phyloP scores from a whole-genome alignment of 148 eudicot genomes.

The Euryodendron excelsum region DNA sequence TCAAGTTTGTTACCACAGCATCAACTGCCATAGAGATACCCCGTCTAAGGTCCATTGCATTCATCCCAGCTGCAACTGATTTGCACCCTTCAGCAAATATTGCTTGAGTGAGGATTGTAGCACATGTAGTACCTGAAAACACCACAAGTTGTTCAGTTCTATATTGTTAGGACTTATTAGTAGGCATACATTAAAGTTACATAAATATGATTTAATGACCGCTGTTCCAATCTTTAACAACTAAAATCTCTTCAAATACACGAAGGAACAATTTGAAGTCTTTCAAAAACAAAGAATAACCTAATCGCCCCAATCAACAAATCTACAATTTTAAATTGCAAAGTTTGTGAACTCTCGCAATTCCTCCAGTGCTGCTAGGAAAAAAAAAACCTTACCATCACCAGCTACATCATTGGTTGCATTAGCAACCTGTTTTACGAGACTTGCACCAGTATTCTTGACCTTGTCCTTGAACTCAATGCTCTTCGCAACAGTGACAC shows the following conservation, averaged over 20 bases:
- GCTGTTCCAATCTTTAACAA: background rate
- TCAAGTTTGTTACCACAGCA: constrained; percentile 60
- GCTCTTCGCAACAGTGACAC: constrained; percentile 65
- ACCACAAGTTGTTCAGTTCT: background rate
- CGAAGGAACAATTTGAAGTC: background rate
- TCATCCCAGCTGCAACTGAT: constrained; percentile 60
- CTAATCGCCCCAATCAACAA: background rate
- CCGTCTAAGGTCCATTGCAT: constrained; percentile 51
- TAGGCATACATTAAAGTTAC: background rate
- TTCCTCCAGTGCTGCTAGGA: background rate
- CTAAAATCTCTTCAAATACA: background rate
- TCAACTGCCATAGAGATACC: constrained; percentile 48
- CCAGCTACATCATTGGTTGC: constrained; percentile 66
- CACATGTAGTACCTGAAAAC: constrained; percentile 53
- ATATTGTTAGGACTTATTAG: background rate
- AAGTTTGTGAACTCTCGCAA: too few species aligned
- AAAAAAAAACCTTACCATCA: constrained; percentile 38
- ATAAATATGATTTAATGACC: background rate
- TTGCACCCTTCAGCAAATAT: constrained; percentile 58
- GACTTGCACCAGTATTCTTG: constrained; percentile 59
- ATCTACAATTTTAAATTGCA: background rate
- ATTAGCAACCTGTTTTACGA: constrained; percentile 62
- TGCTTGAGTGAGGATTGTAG: constrained; percentile 57
- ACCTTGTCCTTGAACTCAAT: constrained; percentile 59
- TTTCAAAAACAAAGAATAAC: background rate